Evolutionary conservation across 768 basidiomycete species (phyloP), one percentile per base, ranked within the genome.

Genomic region (Coprinopsis marcescibilis): DNA sequence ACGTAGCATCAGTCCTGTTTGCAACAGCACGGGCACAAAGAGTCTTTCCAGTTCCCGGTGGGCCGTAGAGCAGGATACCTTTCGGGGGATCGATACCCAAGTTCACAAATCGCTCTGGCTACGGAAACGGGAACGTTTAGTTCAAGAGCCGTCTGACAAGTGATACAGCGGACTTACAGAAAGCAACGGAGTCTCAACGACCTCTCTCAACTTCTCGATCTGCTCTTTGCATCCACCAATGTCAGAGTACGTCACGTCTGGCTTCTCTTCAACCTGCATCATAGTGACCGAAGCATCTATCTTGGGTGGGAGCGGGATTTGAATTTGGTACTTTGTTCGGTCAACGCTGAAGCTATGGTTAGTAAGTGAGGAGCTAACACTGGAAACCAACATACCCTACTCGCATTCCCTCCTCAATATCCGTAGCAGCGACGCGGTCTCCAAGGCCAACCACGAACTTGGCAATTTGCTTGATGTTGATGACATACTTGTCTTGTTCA

Each of bases 381-480:
- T 7, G 4, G 21, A 15, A 32, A 25, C 15, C 6, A 38, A 71
- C 89, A 60, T 60, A 97, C 95, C 95, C 96, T 32, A 99, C 96
- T 45, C 96, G 85, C 96, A 99, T 99, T n/a, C 96, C 96, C 72
- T 99, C 96, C 65, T 99, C 96, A 44, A 99, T 93, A 70, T 99
- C 96, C 2, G 95, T 96, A 10, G 93, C 89, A 19, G 96, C 90
- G 1, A 99, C 93, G 33, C 92, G 85, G 55, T 99, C 96, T 15
- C 93, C 94, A 3, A 99, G 70, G 15, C 93, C 96, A 34, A 99
- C 96, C 8, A 99, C 96, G 61, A 97, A 98, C 68, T 99, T 99
- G 7, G 96, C 96, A 60, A 98, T 96, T 70, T 99, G 96, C 65
- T 97, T 96, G 67, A 99, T 94, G 63, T 95, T 96, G 67, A 99